Evolutionary conservation across 805 yeast species (phyloP).

Genomic region (Metschnikowia arizonensis): DNA sequence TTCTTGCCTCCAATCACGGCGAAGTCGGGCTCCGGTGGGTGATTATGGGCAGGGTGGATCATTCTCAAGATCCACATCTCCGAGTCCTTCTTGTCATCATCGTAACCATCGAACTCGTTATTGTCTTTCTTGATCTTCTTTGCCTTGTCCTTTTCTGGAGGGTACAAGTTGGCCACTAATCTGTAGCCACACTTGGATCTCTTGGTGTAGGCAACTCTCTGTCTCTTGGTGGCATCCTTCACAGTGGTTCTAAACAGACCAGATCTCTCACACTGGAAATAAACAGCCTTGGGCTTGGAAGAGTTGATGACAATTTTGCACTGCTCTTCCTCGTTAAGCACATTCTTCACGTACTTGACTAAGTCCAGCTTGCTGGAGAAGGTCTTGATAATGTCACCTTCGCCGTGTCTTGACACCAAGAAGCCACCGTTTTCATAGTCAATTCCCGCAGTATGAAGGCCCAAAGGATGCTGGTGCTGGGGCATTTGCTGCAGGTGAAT

Average conservation of each 20-base stretch:
- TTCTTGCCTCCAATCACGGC: constrained; percentile 27
- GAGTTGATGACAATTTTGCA: constrained; percentile 46
- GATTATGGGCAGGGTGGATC: constrained; percentile 45
- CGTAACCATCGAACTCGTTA: constrained; percentile 22
- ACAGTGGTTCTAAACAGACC: constrained; percentile 46
- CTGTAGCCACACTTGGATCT: constrained; percentile 45
- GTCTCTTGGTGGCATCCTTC: constrained; percentile 42
- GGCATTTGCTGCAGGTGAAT: constrained; percentile 21
- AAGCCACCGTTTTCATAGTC: constrained; percentile 21
- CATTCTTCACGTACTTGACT: constrained; percentile 35
- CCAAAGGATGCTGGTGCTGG: constrained; percentile 19
- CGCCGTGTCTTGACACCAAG: constrained; percentile 19
- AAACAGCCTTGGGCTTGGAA: constrained; percentile 45
- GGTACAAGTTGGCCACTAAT: constrained; percentile 36
- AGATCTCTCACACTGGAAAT: constrained; percentile 44
- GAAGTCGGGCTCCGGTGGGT: constrained; percentile 39
- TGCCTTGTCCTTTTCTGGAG: constrained; percentile 42
- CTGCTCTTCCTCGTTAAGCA: constrained; percentile 32
- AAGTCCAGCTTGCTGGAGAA: constrained; percentile 20
- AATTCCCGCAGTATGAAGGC: constrained; percentile 18
- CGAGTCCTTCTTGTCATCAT: constrained; percentile 20
- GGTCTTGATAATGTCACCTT: constrained; percentile 23
- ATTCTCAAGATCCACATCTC: constrained; percentile 47
- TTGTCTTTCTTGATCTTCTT: constrained; percentile 26
- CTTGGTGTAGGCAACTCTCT: constrained; percentile 45